phyloP scores from a whole-genome alignment of 768 basidiomycete species.

The Coprinopsis sp. region DNA sequence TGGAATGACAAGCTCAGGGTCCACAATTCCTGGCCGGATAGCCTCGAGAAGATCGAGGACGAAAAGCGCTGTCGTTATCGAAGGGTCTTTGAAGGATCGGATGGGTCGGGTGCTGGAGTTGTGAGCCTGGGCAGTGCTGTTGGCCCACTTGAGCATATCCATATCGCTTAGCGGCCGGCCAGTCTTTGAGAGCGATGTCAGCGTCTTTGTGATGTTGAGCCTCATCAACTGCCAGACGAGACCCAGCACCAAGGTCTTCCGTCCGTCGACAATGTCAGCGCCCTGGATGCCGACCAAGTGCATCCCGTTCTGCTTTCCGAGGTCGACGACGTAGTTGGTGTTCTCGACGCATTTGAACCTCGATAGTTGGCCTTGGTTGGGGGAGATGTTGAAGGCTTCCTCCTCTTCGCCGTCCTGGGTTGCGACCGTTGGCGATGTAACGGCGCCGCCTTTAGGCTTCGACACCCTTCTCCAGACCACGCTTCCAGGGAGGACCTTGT shows the following conservation, averaged over 20 bases:
- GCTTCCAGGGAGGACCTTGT: conserved; percentile 88
- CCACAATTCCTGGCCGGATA: conserved; percentile 91
- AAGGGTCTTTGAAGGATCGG: conserved; percentile 92
- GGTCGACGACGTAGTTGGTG: conserved; percentile 92
- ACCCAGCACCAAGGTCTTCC: conserved; percentile 88
- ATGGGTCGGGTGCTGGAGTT: conserved; percentile 59
- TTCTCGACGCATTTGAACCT: conserved; percentile 98
- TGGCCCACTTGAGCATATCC: conserved; percentile 97
- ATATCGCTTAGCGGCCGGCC: conserved; percentile 86
- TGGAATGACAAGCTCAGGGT: conserved; percentile 70
- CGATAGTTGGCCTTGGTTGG: conserved; percentile 80
- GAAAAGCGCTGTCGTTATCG: conserved; percentile 84
- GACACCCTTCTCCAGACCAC: conserved; percentile 96
- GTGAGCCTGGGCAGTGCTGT: conserved; percentile 73
- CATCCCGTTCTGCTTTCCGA: conserved; percentile 90
- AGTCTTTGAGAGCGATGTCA: conserved; percentile 62
- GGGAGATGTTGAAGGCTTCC: conserved; percentile 77
- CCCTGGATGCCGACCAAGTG: conserved; percentile 97
- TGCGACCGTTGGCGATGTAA: conserved; percentile 14
- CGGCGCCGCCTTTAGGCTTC: conserved; percentile 73
- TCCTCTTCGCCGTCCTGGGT: conserved; percentile 57
- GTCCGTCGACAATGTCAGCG: conserved; percentile 94
- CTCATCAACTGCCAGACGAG: conserved; percentile 98
- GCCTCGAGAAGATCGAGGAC: conserved; percentile 90
- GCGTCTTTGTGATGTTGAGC: conserved; percentile 90